Conservation (phyloP, 2,329 filamentous ascomycete species). For the Achaetomium macrosporum region DNA sequence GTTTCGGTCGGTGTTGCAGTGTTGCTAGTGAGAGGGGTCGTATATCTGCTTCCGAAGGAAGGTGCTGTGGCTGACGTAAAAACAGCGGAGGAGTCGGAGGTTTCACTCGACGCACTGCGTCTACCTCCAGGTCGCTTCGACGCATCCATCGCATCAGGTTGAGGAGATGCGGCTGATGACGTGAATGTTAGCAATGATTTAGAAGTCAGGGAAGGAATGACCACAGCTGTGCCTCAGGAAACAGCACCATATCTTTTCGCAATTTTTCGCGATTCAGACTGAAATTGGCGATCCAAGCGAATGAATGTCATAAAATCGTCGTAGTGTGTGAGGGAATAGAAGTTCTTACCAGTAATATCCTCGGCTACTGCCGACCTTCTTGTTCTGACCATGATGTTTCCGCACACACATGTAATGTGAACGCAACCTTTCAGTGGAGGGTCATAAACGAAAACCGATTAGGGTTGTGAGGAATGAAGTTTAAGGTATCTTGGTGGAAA, state of each 20-base stretch:
- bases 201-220: not conserved
- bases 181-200: not conserved
- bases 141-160: slow-evolving; percentile 4
- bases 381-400: slow-evolving; percentile 16
- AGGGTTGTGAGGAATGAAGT: not conserved
- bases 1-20: slow-evolving; percentile 34
- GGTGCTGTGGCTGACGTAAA: slow-evolving; percentile 31
- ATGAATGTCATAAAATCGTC: not conserved
- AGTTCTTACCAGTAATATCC: slow-evolving; percentile 16
- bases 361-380: slow-evolving; percentile 21
- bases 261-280: not conserved
- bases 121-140: slow-evolving; percentile 27
- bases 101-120: slow-evolving; percentile 24
- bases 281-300: not conserved
- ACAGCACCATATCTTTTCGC: not conserved
- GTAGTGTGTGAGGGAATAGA: not conserved
- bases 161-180: slow-evolving; percentile 16
- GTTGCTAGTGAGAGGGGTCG: slow-evolving; percentile 40
- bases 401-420: not conserved
- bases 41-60: slow-evolving; percentile 35
- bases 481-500: not conserved
- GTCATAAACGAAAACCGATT: not conserved
- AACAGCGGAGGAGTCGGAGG: slow-evolving; percentile 32
- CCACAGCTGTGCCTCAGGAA: not conserved
- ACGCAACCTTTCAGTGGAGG: too few relatives aligned